Evolutionary conservation across 129 eudicot genomes (phyloP), one percentile per base, ranked within the genome.

Genomic region (Logfia minima): DNA sequence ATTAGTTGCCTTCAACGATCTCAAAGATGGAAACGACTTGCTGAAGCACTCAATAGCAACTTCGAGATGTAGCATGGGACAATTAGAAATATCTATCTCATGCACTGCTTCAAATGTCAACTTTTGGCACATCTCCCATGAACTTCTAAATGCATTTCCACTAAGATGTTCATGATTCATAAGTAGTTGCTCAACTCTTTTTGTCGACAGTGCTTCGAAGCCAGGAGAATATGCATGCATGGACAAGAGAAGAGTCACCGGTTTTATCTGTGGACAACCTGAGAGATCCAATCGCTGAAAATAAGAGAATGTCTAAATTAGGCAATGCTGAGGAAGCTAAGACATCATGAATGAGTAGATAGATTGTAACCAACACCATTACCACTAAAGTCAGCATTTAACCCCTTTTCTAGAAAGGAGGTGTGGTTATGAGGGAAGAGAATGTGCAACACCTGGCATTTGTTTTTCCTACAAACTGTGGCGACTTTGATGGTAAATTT

Each of bases 241-340:
- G 64, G 96, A 86, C 34, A 87, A 72, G 74, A 91, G 92, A 63
- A 94, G 71, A 71, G 80, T 73, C 4, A 64, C 71, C 23, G 83
- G 82, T 37, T 75, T 87, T 37, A 94, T 79, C 75, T 91, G 93
- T 59, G 90, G 93, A 86, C 96, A 89, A 18, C 90, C 82, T 52
- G 97, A 88, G 66, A 94, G 82, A 81, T 91, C 96, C 77, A 94
- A 45, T 83, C 76, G 84, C 98, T 93, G 88, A 86, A 84, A 53
- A 77, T 37, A 66, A 34, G 62, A 78, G 59, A 62, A 72, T 31
- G 86, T 28, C 4, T 35, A 66, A 22, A 66, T 65, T 24, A 70
- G 34, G 71, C 58, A 32, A 51, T 29, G 19, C 51, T 58, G 13
- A 52, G 29, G 29, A 48, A 32, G 23, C 45, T 31, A 34, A 52